phyloP scores from a whole-genome alignment of 371 early-diverging fungal species.

The Mortierella polycephala region DNA sequence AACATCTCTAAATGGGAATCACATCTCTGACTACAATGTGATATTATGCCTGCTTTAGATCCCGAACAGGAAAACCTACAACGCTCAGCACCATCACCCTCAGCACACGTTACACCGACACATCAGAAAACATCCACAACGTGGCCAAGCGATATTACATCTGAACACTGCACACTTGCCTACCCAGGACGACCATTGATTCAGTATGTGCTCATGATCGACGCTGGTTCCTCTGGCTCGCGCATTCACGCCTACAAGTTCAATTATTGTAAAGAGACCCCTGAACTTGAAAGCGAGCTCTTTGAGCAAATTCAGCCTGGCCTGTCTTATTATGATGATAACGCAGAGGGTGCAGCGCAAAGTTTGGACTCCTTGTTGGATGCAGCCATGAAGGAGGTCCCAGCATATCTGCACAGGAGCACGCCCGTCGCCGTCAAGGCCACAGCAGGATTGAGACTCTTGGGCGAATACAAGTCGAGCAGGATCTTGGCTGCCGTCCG shows the following conservation, averaged over 20 bases:
- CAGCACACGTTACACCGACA: no score
- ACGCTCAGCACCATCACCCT: not conserved
- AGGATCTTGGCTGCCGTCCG: constrained; percentile 80
- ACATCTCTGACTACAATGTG: not conserved
- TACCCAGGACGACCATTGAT: constrained; percentile 68
- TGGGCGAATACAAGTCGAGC: constrained; percentile 73
- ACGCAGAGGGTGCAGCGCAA: constrained; percentile 82
- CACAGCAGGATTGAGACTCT: constrained; percentile 91
- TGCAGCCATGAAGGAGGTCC: constrained; percentile 80
- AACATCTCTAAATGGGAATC: not conserved
- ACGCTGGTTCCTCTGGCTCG: constrained; percentile 98
- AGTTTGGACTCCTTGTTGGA: constrained; percentile 85
- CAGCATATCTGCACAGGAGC: constrained; percentile 75
- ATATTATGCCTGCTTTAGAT: not conserved
- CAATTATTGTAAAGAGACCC: constrained; percentile 82
- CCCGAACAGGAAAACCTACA: constrained; percentile 1
- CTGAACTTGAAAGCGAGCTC: constrained; percentile 83
- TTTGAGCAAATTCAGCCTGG: constrained; percentile 91
- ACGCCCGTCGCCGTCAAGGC: constrained; percentile 97
- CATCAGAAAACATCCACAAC: not conserved
- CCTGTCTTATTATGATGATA: constrained; percentile 74
- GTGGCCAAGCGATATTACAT: constrained; percentile 56
- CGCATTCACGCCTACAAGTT: constrained; percentile 95
- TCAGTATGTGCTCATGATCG: constrained; percentile 84
- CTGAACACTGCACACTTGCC: constrained; percentile 73